Evolutionary conservation across 2,329 filamentous ascomycete genomes (phyloP), one percentile per base, ranked within the genome.

Genomic region (Apiospora saccharicola): DNA sequence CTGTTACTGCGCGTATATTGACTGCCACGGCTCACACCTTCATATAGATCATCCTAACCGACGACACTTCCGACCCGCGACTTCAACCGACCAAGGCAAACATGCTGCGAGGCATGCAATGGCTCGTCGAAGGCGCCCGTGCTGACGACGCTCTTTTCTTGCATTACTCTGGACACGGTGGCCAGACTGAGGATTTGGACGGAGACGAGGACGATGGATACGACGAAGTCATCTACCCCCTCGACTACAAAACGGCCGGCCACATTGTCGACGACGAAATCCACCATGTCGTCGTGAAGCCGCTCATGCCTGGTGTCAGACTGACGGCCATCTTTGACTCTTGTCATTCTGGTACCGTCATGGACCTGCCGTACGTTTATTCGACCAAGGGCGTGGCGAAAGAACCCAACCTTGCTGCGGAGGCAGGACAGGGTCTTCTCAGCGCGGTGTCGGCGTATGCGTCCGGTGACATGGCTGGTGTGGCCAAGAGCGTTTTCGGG

Each of bases 251-350:
- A 76, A 90, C 92, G 77, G 90, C 89, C n/a, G 93, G 93, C 51
- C 93, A 95, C 81, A 94, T 96, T 76, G 92, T 93, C 34, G 93
- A 95, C 80, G 93, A 96, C 79, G 92, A 95, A 81, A 93, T 96
- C 90, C 93, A 95, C 80, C 85, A 89, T 69, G 91, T 94, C 79
- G 92, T 94, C 86, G 88, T 91, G 69, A 83, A 82, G 71, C 89
- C 89, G 14, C 80, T 91, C 30, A 82, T 85, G 71, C 82, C 85
- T 6, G 89, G 89, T 70, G 89, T 91, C 44, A 84, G 89, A 46
- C 83, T 90, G 74, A 92, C 88, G 44, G 89, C 87, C 79, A 91
- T 90, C 76, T 90, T 91, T 79, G 88, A 90, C 79, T 91, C 90
- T 24, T 92, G 90, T 78, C 90, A 92, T 79, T 92, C 90, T 1